Evolutionary conservation across 352 stramenopile species (phyloP).

Genomic region (Aphanomyces cochlioides): DNA sequence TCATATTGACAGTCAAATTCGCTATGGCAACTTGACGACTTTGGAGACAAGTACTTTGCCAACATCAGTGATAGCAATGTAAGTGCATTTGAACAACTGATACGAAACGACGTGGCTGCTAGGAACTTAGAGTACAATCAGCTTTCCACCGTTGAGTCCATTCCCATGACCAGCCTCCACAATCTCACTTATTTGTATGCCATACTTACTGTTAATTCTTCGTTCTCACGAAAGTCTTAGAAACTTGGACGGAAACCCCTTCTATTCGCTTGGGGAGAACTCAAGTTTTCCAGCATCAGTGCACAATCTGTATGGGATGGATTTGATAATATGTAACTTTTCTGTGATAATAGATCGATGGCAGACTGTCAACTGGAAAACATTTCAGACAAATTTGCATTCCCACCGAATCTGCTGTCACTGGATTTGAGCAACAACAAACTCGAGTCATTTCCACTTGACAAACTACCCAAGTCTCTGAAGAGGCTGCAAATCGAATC

Average conservation of each 20-base stretch:
- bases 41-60: neutral
- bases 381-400: neutral
- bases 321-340: neutral
- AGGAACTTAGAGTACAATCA: neutral
- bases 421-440: neutral
- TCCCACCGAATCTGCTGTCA: neutral
- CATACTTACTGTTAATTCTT: neutral
- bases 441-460: neutral
- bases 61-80: neutral
- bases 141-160: neutral
- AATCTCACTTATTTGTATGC: neutral
- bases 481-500: neutral
- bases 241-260: neutral
- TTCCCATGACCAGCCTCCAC: neutral
- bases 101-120: neutral
- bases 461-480: neutral
- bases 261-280: neutral
- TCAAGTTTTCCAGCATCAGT: neutral
- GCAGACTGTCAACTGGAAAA: neutral
- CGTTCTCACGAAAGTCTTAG: neutral
- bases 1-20: neutral
- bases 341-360: neutral
- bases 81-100: neutral
- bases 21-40: neutral
- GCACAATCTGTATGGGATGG: neutral